Evolutionary conservation across 2,329 filamentous ascomycete genomes (phyloP), one percentile per base, ranked within the genome.

Genomic region (Apiospora koreana): DNA sequence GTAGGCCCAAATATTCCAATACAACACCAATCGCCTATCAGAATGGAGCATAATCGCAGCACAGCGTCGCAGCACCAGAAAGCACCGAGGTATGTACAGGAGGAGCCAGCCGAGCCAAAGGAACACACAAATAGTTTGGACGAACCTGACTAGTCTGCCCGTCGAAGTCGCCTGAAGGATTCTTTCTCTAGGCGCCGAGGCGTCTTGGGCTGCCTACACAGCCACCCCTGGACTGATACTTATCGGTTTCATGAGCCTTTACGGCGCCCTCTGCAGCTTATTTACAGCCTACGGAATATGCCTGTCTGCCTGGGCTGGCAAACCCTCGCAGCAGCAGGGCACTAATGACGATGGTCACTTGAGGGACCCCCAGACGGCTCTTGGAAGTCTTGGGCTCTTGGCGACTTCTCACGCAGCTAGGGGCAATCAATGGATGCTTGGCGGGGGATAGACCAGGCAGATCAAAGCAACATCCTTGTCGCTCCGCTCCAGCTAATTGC

Each of bases 401-500:
- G 48, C 48, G 23, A 25, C 10, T 28, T 35, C 25, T 35, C 50
- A 54, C 48, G 48, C 48, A 54, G 48, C 48, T 54, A 54, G 25
- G 48, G 48, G 25, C 41, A 58, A 9, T 16, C 16, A 31, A 31
- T 21, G 31, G 54, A n/a, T 21, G 54, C 54, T 62, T 62, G 54
- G 54, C 54, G 28, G 35, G 21, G 54, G 31, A n/a, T 10, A n/a
- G 54, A 38, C 54, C 54, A 62, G 54, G 54, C 28, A 62, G 54
- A 62, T 62, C 54, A 62, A 62, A 62, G 54, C 28, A 62, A 18
- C 50, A 62, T 23, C 54, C 54, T 23, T 8, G 54, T 62, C 54
- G 54, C 50, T 54, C 54, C 54, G 54, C 54, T 38, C 54, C 31
- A 62, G 54, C 54, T 62, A 62, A 62, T 62, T 62, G 31, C 54